Conservation (phyloP, 768 basidiomycete species). For the Suillus subalutaceus region DNA sequence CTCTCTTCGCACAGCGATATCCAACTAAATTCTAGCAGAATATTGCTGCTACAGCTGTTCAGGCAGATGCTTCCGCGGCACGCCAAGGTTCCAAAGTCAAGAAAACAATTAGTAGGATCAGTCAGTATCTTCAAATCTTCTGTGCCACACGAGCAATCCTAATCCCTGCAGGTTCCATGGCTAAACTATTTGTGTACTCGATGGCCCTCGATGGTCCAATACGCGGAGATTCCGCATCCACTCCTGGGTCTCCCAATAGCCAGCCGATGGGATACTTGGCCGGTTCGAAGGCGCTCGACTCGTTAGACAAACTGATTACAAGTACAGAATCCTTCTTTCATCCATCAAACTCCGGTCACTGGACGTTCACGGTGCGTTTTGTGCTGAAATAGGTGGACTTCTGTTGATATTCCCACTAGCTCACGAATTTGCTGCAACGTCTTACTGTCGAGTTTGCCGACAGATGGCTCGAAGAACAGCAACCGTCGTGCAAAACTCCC, state of each 20-base stretch:
- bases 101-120: slow-evolving; percentile 65
- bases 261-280: slow-evolving; percentile 62
- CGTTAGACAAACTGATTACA: slow-evolving; percentile 84
- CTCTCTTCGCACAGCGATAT: background rate
- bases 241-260: slow-evolving; percentile 51
- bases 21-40: slow-evolving; percentile 42
- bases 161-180: slow-evolving; percentile 62
- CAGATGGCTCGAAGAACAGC: slow-evolving; percentile 79
- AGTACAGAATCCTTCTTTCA: slow-evolving; percentile 96
- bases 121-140: slow-evolving; percentile 35
- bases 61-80: slow-evolving; percentile 68
- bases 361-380: slow-evolving; percentile 52
- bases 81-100: slow-evolving; percentile 64
- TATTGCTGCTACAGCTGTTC: slow-evolving; percentile 63
- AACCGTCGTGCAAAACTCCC: slow-evolving; percentile 78
- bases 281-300: slow-evolving; percentile 87
- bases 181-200: slow-evolving; percentile 86
- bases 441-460: slow-evolving; percentile 77
- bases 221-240: slow-evolving; percentile 44
- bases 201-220: slow-evolving; percentile 80
- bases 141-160: background rate
- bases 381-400: background rate
- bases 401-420: slow-evolving; percentile 39
- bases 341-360: slow-evolving; percentile 87
- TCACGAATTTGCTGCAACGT: slow-evolving; percentile 83